These are phyloP conservation scores for Spathaspora sp. DNA, from an alignment of 1,139 yeast species.

Conservation along the genomic window DNA sequence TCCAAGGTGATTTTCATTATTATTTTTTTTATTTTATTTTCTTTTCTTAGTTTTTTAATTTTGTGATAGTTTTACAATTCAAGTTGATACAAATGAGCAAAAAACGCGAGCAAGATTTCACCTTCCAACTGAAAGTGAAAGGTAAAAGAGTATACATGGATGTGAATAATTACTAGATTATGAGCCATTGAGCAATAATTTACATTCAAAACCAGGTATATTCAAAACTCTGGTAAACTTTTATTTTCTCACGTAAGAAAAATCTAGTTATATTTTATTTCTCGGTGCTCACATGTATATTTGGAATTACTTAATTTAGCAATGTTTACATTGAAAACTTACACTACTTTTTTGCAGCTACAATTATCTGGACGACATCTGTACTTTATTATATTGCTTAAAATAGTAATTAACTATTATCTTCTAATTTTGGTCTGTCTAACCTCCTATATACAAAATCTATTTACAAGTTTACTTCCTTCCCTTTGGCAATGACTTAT, in stretches of 20 bases:
- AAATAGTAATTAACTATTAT: no score
- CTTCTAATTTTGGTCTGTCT: no score
- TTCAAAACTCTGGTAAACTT: background rate
- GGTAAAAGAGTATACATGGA: no score
- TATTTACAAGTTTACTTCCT: conserved; percentile 5
- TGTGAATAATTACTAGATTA: no score
- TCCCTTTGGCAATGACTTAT: conserved; percentile 8
- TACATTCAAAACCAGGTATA: background rate
- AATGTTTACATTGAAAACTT: background rate
- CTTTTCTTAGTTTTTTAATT: background rate
- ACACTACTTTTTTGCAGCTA: background rate
- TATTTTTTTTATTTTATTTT: background rate
- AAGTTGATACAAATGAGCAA: background rate
- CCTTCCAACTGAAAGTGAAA: background rate
- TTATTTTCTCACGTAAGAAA: background rate
- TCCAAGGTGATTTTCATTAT: conserved; percentile 1
- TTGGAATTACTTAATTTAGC: background rate
- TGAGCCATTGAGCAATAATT: background rate
- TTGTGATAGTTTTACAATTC: background rate
- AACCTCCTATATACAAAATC: conserved; percentile 1
- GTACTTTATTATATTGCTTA: no score
- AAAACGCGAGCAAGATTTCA: background rate
- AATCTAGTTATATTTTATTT: background rate
- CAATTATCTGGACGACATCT: no score
- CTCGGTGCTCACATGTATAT: background rate